A percentile compares a stretch with the other conserved stretches of the same genome.
Evolutionary conservation across 768 basidiomycete species (phyloP).

Genomic region (Boletus rubroflammeus): DNA sequence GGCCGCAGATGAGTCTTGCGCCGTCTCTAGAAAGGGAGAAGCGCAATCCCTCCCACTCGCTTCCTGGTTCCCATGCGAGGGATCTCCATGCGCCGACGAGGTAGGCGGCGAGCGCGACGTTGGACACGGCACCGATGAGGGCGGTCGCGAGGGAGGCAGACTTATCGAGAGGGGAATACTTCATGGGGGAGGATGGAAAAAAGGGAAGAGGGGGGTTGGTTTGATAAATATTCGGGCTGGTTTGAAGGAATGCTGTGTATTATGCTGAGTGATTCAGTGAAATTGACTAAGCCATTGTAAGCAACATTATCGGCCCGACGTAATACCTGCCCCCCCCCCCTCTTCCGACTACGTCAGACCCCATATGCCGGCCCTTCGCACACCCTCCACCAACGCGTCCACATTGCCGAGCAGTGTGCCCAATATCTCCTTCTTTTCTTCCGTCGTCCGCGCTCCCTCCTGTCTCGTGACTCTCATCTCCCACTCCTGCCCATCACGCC

Average conservation of each 20-base stretch:
- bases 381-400: slow-evolving; percentile 84
- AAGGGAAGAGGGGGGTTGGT: neutral
- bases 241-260: slow-evolving; percentile 2
- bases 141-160: slow-evolving; percentile 37
- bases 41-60: slow-evolving; percentile 46
- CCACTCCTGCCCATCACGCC: slow-evolving; percentile 8
- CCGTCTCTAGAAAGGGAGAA: slow-evolving; percentile 41
- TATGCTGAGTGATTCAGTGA: too few relatives aligned
- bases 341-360: slow-evolving; percentile 48
- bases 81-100: slow-evolving; percentile 43
- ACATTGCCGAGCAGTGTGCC: slow-evolving; percentile 88
- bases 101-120: slow-evolving; percentile 38
- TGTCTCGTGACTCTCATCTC: slow-evolving; percentile 8
- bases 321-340: neutral
- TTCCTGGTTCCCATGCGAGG: slow-evolving; percentile 44
- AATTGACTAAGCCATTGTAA: slow-evolving; percentile 22
- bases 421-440: slow-evolving; percentile 79
- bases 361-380: slow-evolving; percentile 85
- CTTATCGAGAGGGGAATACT: slow-evolving; percentile 22
- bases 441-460: slow-evolving; percentile 49
- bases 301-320: neutral
- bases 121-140: slow-evolving; percentile 38
- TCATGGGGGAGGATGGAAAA: slow-evolving; percentile 1
- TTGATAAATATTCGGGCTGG: neutral
- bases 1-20: slow-evolving; percentile 52